These are phyloP conservation scores for Phytopythium delawarense DNA, from an alignment of 352 stramenopile species.

Conservation along the genomic window DNA sequence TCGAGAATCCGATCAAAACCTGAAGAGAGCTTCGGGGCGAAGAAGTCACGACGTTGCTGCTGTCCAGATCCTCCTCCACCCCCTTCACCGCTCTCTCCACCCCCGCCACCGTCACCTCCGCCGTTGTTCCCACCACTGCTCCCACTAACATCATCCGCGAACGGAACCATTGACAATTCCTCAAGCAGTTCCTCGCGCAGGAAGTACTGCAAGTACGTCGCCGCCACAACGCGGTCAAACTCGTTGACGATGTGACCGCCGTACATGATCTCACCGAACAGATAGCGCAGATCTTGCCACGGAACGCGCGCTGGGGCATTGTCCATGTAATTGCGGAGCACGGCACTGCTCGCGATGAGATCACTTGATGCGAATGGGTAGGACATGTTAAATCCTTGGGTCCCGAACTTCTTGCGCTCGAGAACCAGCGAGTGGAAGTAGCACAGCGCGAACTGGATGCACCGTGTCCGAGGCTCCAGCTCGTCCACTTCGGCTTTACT, in stretches of 20 bases:
- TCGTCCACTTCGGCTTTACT: conserved; percentile 74
- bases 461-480: conserved; percentile 75
- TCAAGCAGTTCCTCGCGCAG: conserved; percentile 87
- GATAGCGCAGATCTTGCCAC: conserved; percentile 87
- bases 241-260: conserved; percentile 87
- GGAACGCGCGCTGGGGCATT: conserved; percentile 84
- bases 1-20: conserved; percentile 84
- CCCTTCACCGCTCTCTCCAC: conserved; percentile 15
- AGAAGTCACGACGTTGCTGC: conserved; percentile 50
- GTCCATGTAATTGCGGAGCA: conserved; percentile 92
- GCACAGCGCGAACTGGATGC: conserved; percentile 89
- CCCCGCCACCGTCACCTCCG: conserved; percentile 11
- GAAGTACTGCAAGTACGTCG: conserved; percentile 87
- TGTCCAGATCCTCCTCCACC: conserved; percentile 17
- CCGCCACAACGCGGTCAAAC: conserved; percentile 69
- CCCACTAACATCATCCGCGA: conserved; percentile 49
- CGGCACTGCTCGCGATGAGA: conserved; percentile 74
- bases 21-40: conserved; percentile 63
- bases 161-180: conserved; percentile 87
- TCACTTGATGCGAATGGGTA: conserved; percentile 90
- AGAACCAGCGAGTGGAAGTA: conserved; percentile 93
- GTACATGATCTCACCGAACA: conserved; percentile 90
- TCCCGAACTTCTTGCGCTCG: conserved; percentile 90
- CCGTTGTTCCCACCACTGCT: conserved; percentile 8
- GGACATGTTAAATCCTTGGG: conserved; percentile 88